Base-by-base conservation (phyloP, 257 asterid species). In the Lantana camara region DNA sequence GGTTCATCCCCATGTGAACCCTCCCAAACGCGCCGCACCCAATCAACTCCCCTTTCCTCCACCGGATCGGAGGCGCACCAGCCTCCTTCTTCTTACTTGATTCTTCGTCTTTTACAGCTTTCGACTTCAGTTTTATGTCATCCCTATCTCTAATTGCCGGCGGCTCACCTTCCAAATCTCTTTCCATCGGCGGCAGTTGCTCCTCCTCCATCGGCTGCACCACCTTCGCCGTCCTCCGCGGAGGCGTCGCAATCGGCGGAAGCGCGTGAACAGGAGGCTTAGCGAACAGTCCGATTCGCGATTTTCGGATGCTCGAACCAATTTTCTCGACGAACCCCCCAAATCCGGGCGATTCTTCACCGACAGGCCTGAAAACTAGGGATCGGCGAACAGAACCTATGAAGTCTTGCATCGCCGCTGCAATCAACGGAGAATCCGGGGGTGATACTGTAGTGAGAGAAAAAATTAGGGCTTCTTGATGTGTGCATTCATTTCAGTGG, bases 11-110 rank as follows among this genome's bases (percentile, higher is more conserved):
- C 99, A 93, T 93, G 77, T 87, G 84, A 42, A 93, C 99, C 83
- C 97, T 85, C 45, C 99, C 99, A 73, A 93, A 93, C 42, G 99
- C 98, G 47, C 98, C 98, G 53, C 95, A 83, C 0, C 98, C 98
- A 62, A 93, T 93, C 81, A 77, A 61, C 57, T 81, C 87, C 55
- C 87, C 84, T 57, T 81, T 81, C 80, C 97, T 74, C 99, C 97
- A 94, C 75, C 96, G 88, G 78, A 94, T 94, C 72, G 73, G 78
- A 40, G 94, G 79, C 64, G 77, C 77, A 69, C 9, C 27, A 1
- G 22, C 81, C 51, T 61, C 85, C 60, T 71, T 49, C 67, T 62
- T 74, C 70, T 57, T 69, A 51, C 23, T 60, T 23, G 23, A 35
- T 32, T 51, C 75, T 9, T 61, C 78, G 17, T 73, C 75, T 44